Evolutionary conservation across 108 stramenopile genomes (phyloP).

Genomic region (Cylindrotheca closterium): DNA sequence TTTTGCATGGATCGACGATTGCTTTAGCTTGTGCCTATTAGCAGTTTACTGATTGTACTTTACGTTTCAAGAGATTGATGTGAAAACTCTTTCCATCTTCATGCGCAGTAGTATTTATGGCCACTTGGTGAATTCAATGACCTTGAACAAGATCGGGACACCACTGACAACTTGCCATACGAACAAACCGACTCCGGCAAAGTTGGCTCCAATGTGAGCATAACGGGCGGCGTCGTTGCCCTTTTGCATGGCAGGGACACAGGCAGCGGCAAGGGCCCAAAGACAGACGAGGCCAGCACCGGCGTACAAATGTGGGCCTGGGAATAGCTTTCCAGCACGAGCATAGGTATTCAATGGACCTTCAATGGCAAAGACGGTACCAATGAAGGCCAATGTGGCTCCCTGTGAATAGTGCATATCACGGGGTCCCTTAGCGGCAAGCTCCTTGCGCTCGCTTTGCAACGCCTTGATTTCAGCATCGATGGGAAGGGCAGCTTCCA

Average conservation of each 20-base stretch:
- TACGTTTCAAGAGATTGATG: not conserved
- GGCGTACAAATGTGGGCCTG: conserved; percentile 96
- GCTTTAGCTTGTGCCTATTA: not conserved
- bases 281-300: conserved; percentile 92
- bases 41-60: not conserved
- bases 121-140: conserved; percentile 88
- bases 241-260: conserved; percentile 96
- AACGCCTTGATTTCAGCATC: conserved; percentile 71
- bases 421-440: conserved; percentile 52
- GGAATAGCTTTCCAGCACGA: conserved; percentile 96
- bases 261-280: conserved; percentile 85
- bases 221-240: conserved; percentile 93
- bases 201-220: conserved; percentile 93
- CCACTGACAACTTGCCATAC: conserved; percentile 91
- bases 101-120: conserved; percentile 49
- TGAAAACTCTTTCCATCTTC: not conserved
- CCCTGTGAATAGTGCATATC: conserved; percentile 93
- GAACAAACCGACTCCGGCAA: conserved; percentile 87
- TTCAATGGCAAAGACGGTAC: conserved; percentile 93
- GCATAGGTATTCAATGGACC: conserved; percentile 96
- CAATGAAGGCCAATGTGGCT: conserved; percentile 81
- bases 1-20: too few relatives aligned
- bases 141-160: conserved; percentile 90
- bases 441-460: conserved; percentile 78
- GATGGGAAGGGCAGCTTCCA: conserved; percentile 53